These are phyloP conservation scores for Suhomyces pyralidae DNA, from an alignment of 805 yeast species.

Conservation along the genomic window DNA sequence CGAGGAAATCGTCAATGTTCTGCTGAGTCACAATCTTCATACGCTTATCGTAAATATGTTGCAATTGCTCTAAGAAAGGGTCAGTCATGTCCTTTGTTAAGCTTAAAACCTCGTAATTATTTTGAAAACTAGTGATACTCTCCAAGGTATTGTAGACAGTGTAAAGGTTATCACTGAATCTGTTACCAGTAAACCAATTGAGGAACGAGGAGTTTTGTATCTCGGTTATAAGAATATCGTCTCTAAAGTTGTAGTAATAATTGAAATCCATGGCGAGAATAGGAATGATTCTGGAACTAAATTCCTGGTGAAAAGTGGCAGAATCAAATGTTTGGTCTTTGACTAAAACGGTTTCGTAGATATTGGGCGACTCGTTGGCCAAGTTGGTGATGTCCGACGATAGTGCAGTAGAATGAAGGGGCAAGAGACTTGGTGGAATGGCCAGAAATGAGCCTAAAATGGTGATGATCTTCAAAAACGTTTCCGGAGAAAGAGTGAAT, in stretches of 20 bases:
- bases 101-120: constrained; percentile 11
- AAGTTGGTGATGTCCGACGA: constrained; percentile 29
- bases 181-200: constrained; percentile 28
- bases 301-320: constrained; percentile 9
- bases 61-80: constrained; percentile 17
- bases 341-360: constrained; percentile 15
- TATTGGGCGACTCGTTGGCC: constrained; percentile 18
- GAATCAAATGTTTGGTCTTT: constrained; percentile 9
- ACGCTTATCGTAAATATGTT: constrained; percentile 11
- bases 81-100: constrained; percentile 12
- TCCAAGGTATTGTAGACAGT: constrained; percentile 14
- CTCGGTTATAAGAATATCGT: constrained; percentile 16
- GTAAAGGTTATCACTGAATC: constrained; percentile 20
- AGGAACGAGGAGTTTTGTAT: constrained; percentile 27
- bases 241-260: constrained; percentile 16
- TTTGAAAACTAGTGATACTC: constrained; percentile 14
- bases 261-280: constrained; percentile 23
- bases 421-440: constrained; percentile 21
- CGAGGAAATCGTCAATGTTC: constrained; percentile 8
- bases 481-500: constrained; percentile 25
- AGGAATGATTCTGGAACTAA: constrained; percentile 20
- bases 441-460: constrained; percentile 23
- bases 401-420: constrained; percentile 15
- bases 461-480: constrained; percentile 22
- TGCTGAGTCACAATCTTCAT: constrained; percentile 7